Evolutionary conservation across 2,329 filamentous ascomycete genomes (phyloP), one percentile per base, ranked within the genome.

Genomic region (Pseudocercospora crystallina): DNA sequence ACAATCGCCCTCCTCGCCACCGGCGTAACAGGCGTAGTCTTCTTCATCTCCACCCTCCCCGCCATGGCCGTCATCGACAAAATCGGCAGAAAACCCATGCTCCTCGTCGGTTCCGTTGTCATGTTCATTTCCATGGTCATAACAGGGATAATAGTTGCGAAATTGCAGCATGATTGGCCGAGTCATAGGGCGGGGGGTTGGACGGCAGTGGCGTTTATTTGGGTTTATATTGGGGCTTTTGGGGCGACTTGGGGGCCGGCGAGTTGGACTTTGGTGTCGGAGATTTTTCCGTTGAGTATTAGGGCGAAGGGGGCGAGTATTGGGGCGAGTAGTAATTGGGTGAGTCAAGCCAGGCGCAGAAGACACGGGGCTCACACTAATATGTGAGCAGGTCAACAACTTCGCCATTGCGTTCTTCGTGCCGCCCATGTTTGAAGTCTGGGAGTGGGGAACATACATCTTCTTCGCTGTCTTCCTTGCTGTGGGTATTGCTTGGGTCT

Each of bases 151-250:
- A 66, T 84, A 14, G 78, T 83, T 3, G 80, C 77, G 1, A 69
- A 74, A 11, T 84, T 73, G 61, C 73, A 71, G 9, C 61, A 73
- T 17, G 67, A 77, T 43, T 65, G 62, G 62, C 54, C 61, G 10
- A 49, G 69, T 2, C 78, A 58, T 33, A 44, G 43, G n/a, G 80
- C 78, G 0, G 83, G 84, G 0, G 86, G 86, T 1, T 90, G 87
- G 87, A 85, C 73, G 3, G 79, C 84, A 0, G 84, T 80, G 3
- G 75, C 68, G 45, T 85, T 87, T 77, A 81, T 87, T 8, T 90
- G 86, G 86, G 76, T 90, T 1, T 90, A 87, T 56, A 81, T 87
- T 14, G 73, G 86, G 30, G 80, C 87, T 65, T 90, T 90, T 61
- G 87, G 84, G 26, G 89, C 87, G 65, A 84, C 81, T 0, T 90